Conservation (phyloP, 1,139 yeast genomes). For the Yamadazyma epiphylla region DNA sequence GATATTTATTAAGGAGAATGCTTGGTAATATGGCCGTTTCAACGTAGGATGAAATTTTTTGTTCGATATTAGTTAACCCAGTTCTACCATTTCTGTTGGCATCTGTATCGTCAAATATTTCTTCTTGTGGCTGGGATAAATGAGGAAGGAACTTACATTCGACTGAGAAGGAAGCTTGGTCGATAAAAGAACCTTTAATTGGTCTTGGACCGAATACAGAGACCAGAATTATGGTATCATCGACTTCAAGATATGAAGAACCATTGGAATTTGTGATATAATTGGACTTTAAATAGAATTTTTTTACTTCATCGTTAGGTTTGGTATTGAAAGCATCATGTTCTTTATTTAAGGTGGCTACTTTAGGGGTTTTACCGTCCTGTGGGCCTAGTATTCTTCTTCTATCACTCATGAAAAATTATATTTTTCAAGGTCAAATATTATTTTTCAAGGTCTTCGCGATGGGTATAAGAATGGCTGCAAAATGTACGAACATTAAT, state of each 20-base stretch:
- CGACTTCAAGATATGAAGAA: slow-evolving; percentile 73
- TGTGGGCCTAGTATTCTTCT: slow-evolving; percentile 69
- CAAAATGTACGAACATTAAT: too few species aligned
- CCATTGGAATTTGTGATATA: slow-evolving; percentile 74
- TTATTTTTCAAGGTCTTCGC: too few species aligned
- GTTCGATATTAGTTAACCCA: slow-evolving; percentile 46
- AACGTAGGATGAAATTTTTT: slow-evolving; percentile 50
- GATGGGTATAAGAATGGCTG: background rate
- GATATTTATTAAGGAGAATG: slow-evolving; percentile 69
- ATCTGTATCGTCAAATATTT: slow-evolving; percentile 17
- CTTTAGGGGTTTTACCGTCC: slow-evolving; percentile 48
- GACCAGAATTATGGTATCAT: slow-evolving; percentile 58
- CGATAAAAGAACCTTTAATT: slow-evolving; percentile 68
- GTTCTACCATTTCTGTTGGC: slow-evolving; percentile 23
- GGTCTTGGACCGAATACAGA: slow-evolving; percentile 91
- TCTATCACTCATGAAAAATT: slow-evolving; percentile 50
- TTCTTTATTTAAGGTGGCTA: slow-evolving; percentile 12
- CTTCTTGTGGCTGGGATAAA: slow-evolving; percentile 36
- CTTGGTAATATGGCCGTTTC: slow-evolving; percentile 59
- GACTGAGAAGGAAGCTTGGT: slow-evolving; percentile 65
- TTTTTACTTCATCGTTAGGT: slow-evolving; percentile 20
- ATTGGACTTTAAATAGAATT: slow-evolving; percentile 55
- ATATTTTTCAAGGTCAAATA: too few species aligned
- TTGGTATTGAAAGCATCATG: slow-evolving; percentile 6
- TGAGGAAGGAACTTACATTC: slow-evolving; percentile 60